A percentile compares a stretch with the other conserved stretches of the same genome.
Evolutionary conservation across 768 basidiomycete genomes (phyloP).

Genomic region (Trametes maxima): DNA sequence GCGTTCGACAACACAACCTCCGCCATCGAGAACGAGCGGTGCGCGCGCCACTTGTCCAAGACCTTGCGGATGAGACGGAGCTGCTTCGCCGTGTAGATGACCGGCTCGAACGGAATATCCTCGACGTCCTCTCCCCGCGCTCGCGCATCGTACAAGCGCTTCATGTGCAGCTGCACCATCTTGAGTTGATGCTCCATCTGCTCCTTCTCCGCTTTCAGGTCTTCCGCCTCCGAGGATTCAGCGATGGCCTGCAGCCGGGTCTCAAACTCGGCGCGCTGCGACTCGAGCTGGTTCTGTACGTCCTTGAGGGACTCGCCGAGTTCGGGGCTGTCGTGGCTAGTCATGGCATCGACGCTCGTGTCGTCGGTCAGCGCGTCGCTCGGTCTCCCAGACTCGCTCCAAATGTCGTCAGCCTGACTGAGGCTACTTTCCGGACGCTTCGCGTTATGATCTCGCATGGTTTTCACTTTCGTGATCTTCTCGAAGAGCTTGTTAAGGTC

Average conservation of each 20-base stretch:
- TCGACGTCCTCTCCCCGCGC: constrained; percentile 78
- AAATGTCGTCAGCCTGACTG: constrained; percentile 83
- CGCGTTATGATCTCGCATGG: constrained; percentile 77
- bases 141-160: constrained; percentile 72
- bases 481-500: constrained; percentile 94
- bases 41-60: constrained; percentile 82
- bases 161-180: constrained; percentile 81
- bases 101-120: constrained; percentile 70
- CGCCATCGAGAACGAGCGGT: constrained; percentile 89
- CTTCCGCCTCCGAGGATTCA: constrained; percentile 78
- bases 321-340: constrained; percentile 65
- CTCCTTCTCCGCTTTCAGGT: constrained; percentile 86
- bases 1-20: constrained; percentile 85
- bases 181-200: constrained; percentile 91
- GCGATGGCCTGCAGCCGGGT: constrained; percentile 62
- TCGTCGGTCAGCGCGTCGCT: constrained; percentile 86
- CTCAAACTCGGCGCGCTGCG: constrained; percentile 51
- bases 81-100: constrained; percentile 81
- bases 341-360: constrained; percentile 75
- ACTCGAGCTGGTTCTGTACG: constrained; percentile 69
- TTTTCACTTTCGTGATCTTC: constrained; percentile 91
- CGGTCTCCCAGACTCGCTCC: constrained; percentile 87
- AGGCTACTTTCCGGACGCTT: constrained; percentile 89
- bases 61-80: constrained; percentile 81
- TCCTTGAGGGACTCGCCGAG: constrained; percentile 66